Base-by-base conservation (phyloP, 805 yeast species). In the Ogataea nonfermentans region DNA sequence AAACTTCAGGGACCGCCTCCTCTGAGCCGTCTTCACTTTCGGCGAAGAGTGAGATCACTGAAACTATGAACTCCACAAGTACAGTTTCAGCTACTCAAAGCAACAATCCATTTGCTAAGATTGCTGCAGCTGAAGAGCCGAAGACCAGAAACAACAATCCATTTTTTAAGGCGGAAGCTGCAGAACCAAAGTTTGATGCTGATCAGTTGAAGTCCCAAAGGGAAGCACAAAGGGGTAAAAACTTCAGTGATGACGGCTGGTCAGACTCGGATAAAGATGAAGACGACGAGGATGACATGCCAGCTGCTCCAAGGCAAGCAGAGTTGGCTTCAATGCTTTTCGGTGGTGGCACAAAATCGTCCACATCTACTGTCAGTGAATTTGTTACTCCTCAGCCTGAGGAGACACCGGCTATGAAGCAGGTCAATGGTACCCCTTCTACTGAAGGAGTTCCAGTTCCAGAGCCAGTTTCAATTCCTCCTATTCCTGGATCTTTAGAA, bases 191-290 rank as follows among this genome's bases (percentile, higher is more conserved):
- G 20, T 63, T 79, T 48, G 86, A 81, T 53, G 65, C 75, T 1
- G 69, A 69, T 45, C 76, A 78, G 44, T 76, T 84, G 20, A 82
- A 79, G 40, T 82, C 81, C 2, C 90, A 84, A 60, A 70, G 93
- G 61, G 78, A 74, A 19, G 76, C 85, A 6, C 91, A 84, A 57
- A 70, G 90, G 60, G 81, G 81, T 4, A 52, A 65, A 29, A 63
- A 64, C 7, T 62, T 56, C 19, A 68, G 63, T 27, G 68, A 64
- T 36, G 79, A 65, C 40, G 74, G 73, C 65, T 47, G 52, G 41
- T 59, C 57, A 3, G 57, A 62, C 54, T 54, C 61, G 2, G 78
- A 78, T 44, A 77, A 73, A 37, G 67, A 49, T 3, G 50, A 52
- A 4, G 70, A 65, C 13, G 66, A 66, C 10, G 75, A 74, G 10